phyloP scores from a whole-genome alignment of 768 basidiomycete species.

The Pleurotus tuber-regium region DNA sequence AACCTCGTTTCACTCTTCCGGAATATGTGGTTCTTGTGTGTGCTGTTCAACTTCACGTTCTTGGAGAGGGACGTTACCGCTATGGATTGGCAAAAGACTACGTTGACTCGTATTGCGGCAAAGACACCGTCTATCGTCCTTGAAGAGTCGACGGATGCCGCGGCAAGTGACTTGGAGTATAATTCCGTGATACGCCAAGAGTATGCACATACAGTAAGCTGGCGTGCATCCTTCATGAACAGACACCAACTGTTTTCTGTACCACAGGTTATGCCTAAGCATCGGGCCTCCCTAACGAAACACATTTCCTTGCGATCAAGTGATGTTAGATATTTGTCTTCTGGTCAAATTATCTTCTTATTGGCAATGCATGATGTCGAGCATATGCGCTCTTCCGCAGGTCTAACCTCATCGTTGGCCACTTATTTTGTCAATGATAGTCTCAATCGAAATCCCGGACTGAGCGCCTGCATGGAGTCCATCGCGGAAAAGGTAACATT shows the following conservation, averaged over 20 bases:
- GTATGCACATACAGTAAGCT: slow-evolving; percentile 68
- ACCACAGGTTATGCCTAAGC: slow-evolving; percentile 63
- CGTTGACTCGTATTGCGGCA: slow-evolving; percentile 73
- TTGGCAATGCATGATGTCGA: slow-evolving; percentile 88
- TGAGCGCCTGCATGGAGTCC: slow-evolving; percentile 80
- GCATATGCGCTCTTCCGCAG: slow-evolving; percentile 76
- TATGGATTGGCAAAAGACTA: slow-evolving; percentile 77
- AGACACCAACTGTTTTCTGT: slow-evolving; percentile 5
- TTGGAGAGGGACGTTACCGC: slow-evolving; percentile 54
- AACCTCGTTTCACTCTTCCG: slow-evolving; percentile 78
- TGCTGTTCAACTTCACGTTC: slow-evolving; percentile 78
- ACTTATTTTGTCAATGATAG: slow-evolving; percentile 88
- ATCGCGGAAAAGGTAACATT: slow-evolving; percentile 77
- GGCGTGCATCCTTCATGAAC: background rate
- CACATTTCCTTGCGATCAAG: slow-evolving; percentile 62
- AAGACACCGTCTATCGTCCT: slow-evolving; percentile 86
- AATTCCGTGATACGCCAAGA: slow-evolving; percentile 88
- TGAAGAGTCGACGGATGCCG: slow-evolving; percentile 79
- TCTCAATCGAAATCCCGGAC: slow-evolving; percentile 64
- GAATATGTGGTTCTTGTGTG: slow-evolving; percentile 92
- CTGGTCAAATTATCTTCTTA: slow-evolving; percentile 84
- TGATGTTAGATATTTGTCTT: slow-evolving; percentile 72
- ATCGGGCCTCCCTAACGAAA: slow-evolving; percentile 61
- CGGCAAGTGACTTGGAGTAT: slow-evolving; percentile 88
- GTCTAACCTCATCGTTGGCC: slow-evolving; percentile 77